phyloP scores from a whole-genome alignment of 2,329 filamentous ascomycete species.

The Colletotrichum echinochloae region DNA sequence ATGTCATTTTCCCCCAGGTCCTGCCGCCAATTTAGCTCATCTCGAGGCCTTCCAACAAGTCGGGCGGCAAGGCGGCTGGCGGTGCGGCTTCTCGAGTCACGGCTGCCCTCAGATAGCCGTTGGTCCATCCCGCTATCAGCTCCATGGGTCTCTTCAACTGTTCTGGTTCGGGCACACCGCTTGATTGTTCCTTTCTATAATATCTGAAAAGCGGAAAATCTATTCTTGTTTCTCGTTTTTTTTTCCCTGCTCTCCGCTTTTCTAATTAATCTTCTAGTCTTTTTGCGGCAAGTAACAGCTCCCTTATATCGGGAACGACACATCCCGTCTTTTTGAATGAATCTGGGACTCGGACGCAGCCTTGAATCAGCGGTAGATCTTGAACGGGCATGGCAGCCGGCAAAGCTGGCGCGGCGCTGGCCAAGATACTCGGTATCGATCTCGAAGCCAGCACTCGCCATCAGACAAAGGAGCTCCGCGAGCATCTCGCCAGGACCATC shows the following conservation, averaged over 20 bases:
- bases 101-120: constrained; percentile 30
- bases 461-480: constrained; percentile 27
- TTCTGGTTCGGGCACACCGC: neutral
- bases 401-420: constrained; percentile 77
- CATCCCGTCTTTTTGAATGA: constrained; percentile 8
- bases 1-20: constrained; percentile 16
- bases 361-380: neutral
- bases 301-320: neutral
- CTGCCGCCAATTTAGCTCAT: constrained; percentile 20
- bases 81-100: constrained; percentile 36
- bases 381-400: constrained; percentile 47
- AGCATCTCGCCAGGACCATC: constrained; percentile 15
- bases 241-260: neutral
- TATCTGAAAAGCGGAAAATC: too few relatives aligned
- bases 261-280: neutral
- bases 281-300: neutral
- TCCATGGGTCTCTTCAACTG: neutral
- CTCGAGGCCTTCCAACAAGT: constrained; percentile 29
- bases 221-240: too few relatives aligned
- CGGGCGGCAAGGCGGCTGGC: constrained; percentile 39
- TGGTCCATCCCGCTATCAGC: constrained; percentile 20
- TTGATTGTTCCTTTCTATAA: neutral
- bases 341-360: neutral
- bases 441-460: constrained; percentile 61
- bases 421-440: constrained; percentile 86